Conservation (phyloP, 257 asterid genomes). For the Gentiana dahurica region DNA sequence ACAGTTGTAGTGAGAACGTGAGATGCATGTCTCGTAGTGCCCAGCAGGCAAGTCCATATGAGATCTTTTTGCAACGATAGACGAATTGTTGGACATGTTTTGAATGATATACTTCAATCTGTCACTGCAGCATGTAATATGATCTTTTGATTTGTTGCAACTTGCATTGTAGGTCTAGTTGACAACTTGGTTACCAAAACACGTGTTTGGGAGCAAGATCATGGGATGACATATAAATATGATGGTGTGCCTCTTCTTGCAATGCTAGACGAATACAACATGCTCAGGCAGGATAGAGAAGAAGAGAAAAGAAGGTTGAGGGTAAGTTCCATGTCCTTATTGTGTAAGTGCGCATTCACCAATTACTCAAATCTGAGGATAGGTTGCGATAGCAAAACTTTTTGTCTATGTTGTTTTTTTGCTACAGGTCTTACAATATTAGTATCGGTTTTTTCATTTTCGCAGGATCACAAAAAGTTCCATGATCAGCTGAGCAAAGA, state of each 20-base stretch:
- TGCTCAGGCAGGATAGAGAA: conserved; percentile 94
- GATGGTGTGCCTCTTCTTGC: conserved; percentile 99
- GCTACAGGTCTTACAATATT: background rate
- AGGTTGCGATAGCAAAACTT: background rate
- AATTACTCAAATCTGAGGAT: too few species aligned
- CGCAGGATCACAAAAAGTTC: conserved; percentile 74
- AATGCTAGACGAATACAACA: conserved; percentile 89
- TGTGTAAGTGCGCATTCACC: background rate
- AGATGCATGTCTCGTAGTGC: too few species aligned
- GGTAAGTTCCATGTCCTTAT: conserved; percentile 34
- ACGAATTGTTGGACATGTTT: background rate
- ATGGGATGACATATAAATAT: conserved; percentile 61
- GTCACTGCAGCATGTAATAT: too few species aligned
- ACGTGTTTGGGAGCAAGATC: conserved; percentile 91
- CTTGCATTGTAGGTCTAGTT: conserved; percentile 67
- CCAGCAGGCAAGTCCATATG: too few species aligned
- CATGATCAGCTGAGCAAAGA: conserved; percentile 62
- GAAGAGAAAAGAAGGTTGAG: conserved; percentile 95
- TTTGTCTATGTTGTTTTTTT: background rate
- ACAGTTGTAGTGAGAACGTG: too few species aligned
- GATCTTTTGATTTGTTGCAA: background rate
- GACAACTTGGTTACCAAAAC: conserved; percentile 78
- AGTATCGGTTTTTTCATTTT: conserved; percentile 2
- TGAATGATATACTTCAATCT: background rate
- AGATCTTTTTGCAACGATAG: too few species aligned